Evolutionary conservation across 192 early-diverging fungal genomes (phyloP), one percentile per base, ranked within the genome.

Genomic region (Rhizophagus sp.): DNA sequence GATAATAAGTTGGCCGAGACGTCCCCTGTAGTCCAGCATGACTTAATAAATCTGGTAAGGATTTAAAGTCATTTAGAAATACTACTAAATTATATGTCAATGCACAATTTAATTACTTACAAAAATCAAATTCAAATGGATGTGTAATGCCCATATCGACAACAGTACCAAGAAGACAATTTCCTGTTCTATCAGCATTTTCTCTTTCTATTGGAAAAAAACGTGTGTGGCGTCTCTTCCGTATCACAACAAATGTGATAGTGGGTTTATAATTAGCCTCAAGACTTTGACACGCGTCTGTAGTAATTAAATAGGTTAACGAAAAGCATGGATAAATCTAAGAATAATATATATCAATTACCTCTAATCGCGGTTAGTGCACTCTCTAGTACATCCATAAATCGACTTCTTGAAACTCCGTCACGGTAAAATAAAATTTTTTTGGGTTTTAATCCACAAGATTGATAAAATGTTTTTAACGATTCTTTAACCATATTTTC

Each of bases 1-100:
- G 92, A 89, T 99, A 99, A 82, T 97, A 94, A 0, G 94, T 94
- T 0, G 97, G 96, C 17, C 95, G 92, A 10, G 94, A 96, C 0
- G 97, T 97, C 49, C 97, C 97, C 79, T 97, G 95, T 34, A 97
- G 87, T 25, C 95, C 97, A 4, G 93, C 91, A 79, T 99, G 97
- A 2, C 95, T 92, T 80, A 94, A 94, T 12, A 99, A 83, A 75
- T 93, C 81, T 82, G 17, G 22, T 6, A 57, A 57, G 52, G 19
- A 7, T 22, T 65, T 65, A 36, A 27, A 64, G 24, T 17, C 2
- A 39, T 62, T 17, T 4, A 22, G 17, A 17, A 47, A 25, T 64
- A 11, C 11, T 27, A 44, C 2, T 15, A 22, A n/a, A 1, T 9
- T 24, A 63, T 6, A 44, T 41, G 2, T n/a, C 3, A 9, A 63